A percentile compares a stretch with the other conserved stretches of the same genome.
Evolutionary conservation across 805 yeast genomes (phyloP).

Genomic region (Nakazawaea anatomiae): DNA sequence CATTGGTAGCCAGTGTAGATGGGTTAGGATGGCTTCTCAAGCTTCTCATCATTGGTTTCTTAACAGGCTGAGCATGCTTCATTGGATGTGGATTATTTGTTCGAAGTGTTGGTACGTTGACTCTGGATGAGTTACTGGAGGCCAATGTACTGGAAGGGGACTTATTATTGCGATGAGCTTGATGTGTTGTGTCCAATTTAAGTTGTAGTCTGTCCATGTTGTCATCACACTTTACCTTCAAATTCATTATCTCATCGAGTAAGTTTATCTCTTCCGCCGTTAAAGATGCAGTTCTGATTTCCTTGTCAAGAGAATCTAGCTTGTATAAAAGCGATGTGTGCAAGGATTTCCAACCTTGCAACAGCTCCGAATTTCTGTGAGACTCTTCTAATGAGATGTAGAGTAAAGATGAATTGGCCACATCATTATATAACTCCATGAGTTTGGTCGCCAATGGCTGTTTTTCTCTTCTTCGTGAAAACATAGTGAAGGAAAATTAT

Average conservation of each 20-base stretch:
- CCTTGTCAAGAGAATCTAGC: constrained; percentile 46
- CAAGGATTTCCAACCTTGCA: constrained; percentile 70
- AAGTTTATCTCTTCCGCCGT: constrained; percentile 41
- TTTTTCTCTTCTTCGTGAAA: constrained; percentile 51
- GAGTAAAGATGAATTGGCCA: constrained; percentile 52
- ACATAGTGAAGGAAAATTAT: constrained; percentile 24
- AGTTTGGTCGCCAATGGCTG: constrained; percentile 55
- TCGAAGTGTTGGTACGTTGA: constrained; percentile 22
- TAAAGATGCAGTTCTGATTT: constrained; percentile 24
- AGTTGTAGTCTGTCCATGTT: constrained; percentile 32
- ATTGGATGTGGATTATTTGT: constrained; percentile 23
- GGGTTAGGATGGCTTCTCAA: constrained; percentile 1
- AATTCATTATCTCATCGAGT: constrained; percentile 30
- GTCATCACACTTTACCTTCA: constrained; percentile 27
- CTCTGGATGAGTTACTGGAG: constrained; percentile 13
- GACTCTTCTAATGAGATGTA: constrained; percentile 55
- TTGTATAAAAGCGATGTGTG: constrained; percentile 55
- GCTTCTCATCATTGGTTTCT: constrained; percentile 11
- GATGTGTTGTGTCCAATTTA: constrained; percentile 9
- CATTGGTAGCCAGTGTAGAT: constrained; percentile 4
- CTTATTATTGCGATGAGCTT: background rate
- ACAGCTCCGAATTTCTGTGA: constrained; percentile 45
- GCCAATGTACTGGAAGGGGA: constrained; percentile 2
- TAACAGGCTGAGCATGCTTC: constrained; percentile 15
- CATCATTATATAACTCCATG: constrained; percentile 54